Evolutionary conservation across 345 rosid genomes (phyloP), one percentile per base, ranked within the genome.

Genomic region (Excoecaria cochinchinensis): DNA sequence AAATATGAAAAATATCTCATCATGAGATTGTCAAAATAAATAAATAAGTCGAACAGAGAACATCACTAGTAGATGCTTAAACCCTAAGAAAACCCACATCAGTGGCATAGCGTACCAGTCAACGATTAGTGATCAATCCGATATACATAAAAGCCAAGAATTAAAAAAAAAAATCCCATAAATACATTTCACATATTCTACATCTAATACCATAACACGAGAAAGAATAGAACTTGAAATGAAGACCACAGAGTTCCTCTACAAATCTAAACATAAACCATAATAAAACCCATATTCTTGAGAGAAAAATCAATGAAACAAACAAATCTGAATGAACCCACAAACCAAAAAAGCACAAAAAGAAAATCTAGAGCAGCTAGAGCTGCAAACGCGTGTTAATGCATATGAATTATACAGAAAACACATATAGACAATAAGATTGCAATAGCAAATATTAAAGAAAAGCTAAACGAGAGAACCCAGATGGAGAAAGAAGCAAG

Each of bases 401-500:
- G 39, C 14, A 15, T 9, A 69, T 8, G 25, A 31, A 52, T 14
- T 51, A 69, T 5, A 31, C 46, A 44, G 9, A 16, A 69, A 9
- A 22, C 5, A 4, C 31, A 31, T 25, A 16, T 22, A 15, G 6
- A 4, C 36, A 72, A 66, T 31, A 58, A 71, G 61, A 40, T 3
- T 0, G 21, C 58, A n/a, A 44, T 48, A 65, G 46, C 24, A 21
- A 71, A 16, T 40, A 16, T 3, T 47, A 70, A 72, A 31, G 31
- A 70, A 21, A 52, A 73, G 11, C 59, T 52, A 75, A 31, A 31
- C 31, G 31, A 79, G 75, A 84, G 74, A 79, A 81, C 85, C 86
- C 73, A 87, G 82, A 80, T 76, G 85, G 84, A 85, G 77, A 36
- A 83, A 85, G 73, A 38, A 71, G 80, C 4, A 83, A 75, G 85